These are phyloP conservation scores for Alternaria sp. DNA, from an alignment of 2,329 filamentous ascomycete genomes.

Conservation along the genomic window DNA sequence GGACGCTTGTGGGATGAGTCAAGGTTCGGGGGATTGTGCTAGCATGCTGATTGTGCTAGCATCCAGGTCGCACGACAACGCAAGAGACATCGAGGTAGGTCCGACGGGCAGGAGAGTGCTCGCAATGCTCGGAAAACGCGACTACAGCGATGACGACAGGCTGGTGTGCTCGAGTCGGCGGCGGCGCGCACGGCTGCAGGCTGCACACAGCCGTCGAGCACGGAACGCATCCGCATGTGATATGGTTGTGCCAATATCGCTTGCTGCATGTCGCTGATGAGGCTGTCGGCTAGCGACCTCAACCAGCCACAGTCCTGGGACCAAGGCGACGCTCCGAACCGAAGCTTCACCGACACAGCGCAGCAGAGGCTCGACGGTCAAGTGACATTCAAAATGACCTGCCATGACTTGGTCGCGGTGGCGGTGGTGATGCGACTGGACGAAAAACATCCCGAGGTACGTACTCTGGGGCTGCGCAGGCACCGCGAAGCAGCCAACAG, in stretches of 20 bases:
- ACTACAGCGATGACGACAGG: constrained; percentile 16
- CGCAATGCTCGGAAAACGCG: background rate
- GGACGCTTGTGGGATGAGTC: constrained; percentile 26
- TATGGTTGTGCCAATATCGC: constrained; percentile 32
- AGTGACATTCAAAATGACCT: constrained; percentile 12
- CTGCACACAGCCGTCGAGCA: constrained; percentile 34
- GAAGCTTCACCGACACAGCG: constrained; percentile 19
- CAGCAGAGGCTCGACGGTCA: constrained; percentile 19
- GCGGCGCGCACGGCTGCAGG: constrained; percentile 7
- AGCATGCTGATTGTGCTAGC: background rate
- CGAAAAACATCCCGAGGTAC: constrained; percentile 10
- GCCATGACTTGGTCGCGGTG: constrained; percentile 1
- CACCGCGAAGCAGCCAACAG: constrained; percentile 8
- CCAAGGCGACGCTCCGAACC: constrained; percentile 3
- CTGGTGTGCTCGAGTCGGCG: constrained; percentile 9
- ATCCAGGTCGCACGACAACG: constrained; percentile 14
- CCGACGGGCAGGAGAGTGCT: constrained; percentile 2
- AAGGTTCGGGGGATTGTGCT: constrained; percentile 3
- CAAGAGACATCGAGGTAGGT: constrained; percentile 10
- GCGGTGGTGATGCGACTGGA: constrained; percentile 17
- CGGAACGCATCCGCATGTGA: constrained; percentile 18
- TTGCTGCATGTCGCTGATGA: constrained; percentile 31
- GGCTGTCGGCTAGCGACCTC: constrained; percentile 20
- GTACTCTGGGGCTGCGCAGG: constrained; percentile 13
- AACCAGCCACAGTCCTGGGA: constrained; percentile 19